Base-by-base conservation (phyloP, 176 grass and related monocot genomes). In the Musa troglodytarum region DNA sequence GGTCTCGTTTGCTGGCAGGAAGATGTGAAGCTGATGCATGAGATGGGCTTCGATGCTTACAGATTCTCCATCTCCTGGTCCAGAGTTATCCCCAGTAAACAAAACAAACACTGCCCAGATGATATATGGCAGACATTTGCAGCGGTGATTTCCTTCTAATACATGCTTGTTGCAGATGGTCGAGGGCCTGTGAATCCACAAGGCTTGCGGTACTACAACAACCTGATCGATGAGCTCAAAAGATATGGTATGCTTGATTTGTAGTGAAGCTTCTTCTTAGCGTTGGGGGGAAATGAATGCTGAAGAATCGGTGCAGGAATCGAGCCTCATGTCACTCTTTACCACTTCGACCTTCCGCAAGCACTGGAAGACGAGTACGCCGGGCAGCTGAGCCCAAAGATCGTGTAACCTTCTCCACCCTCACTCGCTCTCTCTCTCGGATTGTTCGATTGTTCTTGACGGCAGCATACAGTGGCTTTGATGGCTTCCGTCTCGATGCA, bases 61-160 rank as follows among this genome's bases (percentile, higher is more conserved):
- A 87, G 89, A 80, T 92, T 96, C 84, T 96, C 89, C 29, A 89
- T 96, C 26, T 79, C 85, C 19, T 92, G 92, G 89, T 73, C 87
- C 8, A 73, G 87, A 64, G 78, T 92, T 54, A 86, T 96, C 71
- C 92, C 87, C 17, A 83, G 89, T 96, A 80, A n/a, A 54, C 61
- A 9, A 17, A 28, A 29, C 26, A 12, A 12, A n/a, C 9, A 43
- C 57, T 49, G 8, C 20, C 56, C 52, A 10, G 11, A 43, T 69
- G 26, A 28, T 28, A 2, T 28, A 28, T 54, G 8, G 57, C 10
- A 24, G 3, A 69, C 20, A 11, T 68, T 4, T 43, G 34, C 0
- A 43, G 4, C 34, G 34, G 34, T 43, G 34, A 6, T 43, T 43
- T 43, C 34, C 34, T 0, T 43, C 34, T 24, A 69, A 25, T 24